Conservation (phyloP, 1,284 basidiomycete genomes). For the Ceratobasidium sp. region DNA sequence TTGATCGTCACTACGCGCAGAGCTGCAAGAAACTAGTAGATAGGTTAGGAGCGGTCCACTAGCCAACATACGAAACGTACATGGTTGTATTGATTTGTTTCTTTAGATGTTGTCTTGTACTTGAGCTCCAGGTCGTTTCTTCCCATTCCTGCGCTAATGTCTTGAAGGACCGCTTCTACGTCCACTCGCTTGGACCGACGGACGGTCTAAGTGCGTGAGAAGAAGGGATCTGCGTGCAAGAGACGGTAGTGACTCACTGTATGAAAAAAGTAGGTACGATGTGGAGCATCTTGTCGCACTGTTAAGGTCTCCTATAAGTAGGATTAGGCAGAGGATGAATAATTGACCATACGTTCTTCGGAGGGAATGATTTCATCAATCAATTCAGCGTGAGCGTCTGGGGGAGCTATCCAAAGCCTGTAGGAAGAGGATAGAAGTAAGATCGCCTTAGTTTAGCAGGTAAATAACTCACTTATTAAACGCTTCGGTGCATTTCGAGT, state of each 20-base stretch:
- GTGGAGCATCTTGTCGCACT: no score
- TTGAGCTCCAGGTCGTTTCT: conserved; percentile 22
- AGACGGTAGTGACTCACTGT: no score
- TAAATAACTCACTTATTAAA: conserved; percentile 5
- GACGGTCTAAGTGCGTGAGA: no score
- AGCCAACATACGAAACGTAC: neutral
- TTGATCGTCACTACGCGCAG: neutral
- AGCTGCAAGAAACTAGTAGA: neutral
- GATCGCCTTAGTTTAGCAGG: neutral
- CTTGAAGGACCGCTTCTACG: neutral
- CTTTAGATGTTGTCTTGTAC: conserved; percentile 19
- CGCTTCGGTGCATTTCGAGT: neutral
- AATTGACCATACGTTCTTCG: conserved; percentile 1
- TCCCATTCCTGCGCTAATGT: conserved; percentile 27
- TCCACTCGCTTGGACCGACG: neutral
- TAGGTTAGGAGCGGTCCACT: neutral
- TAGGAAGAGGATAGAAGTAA: neutral
- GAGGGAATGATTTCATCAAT: conserved; percentile 10
- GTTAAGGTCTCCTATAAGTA: no score
- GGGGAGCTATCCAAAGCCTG: conserved; percentile 10
- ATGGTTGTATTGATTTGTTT: conserved; percentile 9
- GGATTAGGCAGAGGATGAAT: no score
- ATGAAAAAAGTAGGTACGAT: no score
- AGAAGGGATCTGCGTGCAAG: no score
- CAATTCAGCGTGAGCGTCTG: neutral